Base-by-base conservation (phyloP, 768 basidiomycete species). In the Naganishia antarctica region DNA sequence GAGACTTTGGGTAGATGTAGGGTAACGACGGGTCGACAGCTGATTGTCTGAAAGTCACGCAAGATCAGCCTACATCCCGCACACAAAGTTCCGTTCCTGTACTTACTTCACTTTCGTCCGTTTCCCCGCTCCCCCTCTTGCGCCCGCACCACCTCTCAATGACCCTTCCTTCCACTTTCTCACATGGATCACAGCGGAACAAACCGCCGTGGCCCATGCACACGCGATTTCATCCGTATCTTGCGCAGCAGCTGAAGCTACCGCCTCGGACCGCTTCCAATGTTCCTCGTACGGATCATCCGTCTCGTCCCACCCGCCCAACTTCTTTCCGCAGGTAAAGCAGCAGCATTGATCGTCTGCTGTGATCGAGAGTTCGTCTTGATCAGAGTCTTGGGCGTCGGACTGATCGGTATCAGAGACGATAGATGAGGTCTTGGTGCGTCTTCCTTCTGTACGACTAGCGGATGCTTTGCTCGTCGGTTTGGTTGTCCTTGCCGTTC, bases 261-360 rank as follows among this genome's bases (percentile, higher is more conserved):
- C 45, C 5, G 8, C 41, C 25, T 73, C 80, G 68, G 87, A 87
- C 71, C 90, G 89, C 32, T 80, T 74, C 75, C 82, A 86, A 71
- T 98, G 93, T 41, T 94, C 86, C 43, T 84, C 81, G 69, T 88
- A 87, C 0, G 93, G 92, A 78, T 93, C 89, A 70, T 98, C 92
- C 0, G 84, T 80, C 47, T 81, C 81, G 49, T 88, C 88, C 93
- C 93, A 98, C 21, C 87, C 89, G 60, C 85, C 84, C 9, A 97
- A 81, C 66, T 87, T 81, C 70, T 92, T 89, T 47, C 81, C 82
- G 79, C 93, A 98, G 68, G 87, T 79, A 75, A 87, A 96, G 76
- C 93, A 98, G 4, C 83, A 66, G 34, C 61, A 63, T 46, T 61
- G 81, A 47, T 70, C 71, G 23, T 88, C 91, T 3, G 48, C 62